Evolutionary conservation across 306 rosid species (phyloP).

Genomic region (Luffa aegyptiaca): DNA sequence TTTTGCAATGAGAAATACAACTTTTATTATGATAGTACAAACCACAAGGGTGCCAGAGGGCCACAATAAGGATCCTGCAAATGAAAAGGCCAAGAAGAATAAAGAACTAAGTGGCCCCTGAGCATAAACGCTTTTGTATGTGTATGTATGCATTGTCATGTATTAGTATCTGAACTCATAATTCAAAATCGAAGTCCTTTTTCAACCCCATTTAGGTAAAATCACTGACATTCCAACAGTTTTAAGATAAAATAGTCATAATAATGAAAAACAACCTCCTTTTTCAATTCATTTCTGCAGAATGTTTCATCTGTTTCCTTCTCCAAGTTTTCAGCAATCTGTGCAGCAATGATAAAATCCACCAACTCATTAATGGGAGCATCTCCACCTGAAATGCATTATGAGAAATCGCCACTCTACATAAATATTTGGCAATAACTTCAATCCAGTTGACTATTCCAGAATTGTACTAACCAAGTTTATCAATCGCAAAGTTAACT

Average conservation of each 20-base stretch:
- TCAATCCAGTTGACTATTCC: not conserved
- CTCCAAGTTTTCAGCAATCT: slow-evolving; percentile 56
- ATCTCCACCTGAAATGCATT: slow-evolving; percentile 44
- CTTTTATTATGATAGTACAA: not conserved
- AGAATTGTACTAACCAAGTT: slow-evolving; percentile 53
- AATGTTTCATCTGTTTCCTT: slow-evolving; percentile 33
- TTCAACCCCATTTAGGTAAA: not conserved
- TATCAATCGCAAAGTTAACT: slow-evolving; percentile 61
- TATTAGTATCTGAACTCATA: not conserved
- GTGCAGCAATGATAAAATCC: slow-evolving; percentile 75
- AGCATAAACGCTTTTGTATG: not conserved
- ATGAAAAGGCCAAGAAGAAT: not conserved
- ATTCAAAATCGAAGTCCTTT: not conserved
- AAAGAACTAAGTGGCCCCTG: too few relatives aligned
- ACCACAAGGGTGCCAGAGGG: not conserved
- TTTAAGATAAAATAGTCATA: not conserved
- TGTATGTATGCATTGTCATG: not conserved
- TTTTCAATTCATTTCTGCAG: slow-evolving; percentile 28
- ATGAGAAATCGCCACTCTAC: not conserved
- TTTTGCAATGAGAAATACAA: not conserved
- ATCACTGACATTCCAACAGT: not conserved
- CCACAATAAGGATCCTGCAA: not conserved
- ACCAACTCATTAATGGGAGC: slow-evolving; percentile 67
- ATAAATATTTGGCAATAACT: not conserved
- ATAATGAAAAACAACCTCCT: slow-evolving; percentile 32